Evolutionary conservation across 495 filamentous ascomycete genomes (phyloP).

Genomic region (Aspergillus funiculosus): DNA sequence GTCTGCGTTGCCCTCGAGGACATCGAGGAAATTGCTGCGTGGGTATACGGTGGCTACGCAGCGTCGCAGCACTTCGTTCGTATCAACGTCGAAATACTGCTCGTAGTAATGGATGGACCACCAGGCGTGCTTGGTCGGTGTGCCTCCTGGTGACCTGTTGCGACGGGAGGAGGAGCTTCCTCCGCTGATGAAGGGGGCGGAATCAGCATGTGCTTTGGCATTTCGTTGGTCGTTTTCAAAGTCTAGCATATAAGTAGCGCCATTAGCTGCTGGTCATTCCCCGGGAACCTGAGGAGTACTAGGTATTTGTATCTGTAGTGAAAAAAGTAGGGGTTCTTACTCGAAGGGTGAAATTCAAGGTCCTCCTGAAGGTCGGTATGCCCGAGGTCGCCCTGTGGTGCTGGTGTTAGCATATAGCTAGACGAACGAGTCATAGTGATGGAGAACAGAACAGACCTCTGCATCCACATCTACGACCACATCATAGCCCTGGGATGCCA

Average conservation of each 20-base stretch:
- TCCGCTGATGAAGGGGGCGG: constrained; percentile 55
- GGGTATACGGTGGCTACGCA: constrained; percentile 83
- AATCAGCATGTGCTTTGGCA: constrained; percentile 52
- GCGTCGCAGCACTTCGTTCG: constrained; percentile 73
- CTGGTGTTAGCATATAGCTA: background rate
- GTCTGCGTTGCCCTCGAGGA: constrained; percentile 94
- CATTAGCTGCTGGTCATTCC: too few species aligned
- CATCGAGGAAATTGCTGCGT: constrained; percentile 88
- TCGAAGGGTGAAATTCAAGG: constrained; percentile 96
- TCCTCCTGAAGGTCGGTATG: constrained; percentile 98
- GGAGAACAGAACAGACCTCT: constrained; percentile 52
- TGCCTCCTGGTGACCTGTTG: constrained; percentile 40
- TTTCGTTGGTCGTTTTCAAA: constrained; percentile 50
- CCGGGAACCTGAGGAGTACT: too few species aligned
- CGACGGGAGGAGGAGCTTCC: constrained; percentile 41
- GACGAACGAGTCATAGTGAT: background rate
- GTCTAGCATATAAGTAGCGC: constrained; percentile 36
- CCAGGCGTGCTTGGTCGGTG: constrained; percentile 73
- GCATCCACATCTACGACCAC: constrained; percentile 95
- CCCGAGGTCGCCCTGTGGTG: constrained; percentile 80
- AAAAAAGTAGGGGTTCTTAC: constrained; percentile 39
- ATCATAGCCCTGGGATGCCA: constrained; percentile 88
- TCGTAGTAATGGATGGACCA: constrained; percentile 93
- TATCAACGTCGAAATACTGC: constrained; percentile 97
- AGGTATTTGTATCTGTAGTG: too few species aligned